These are phyloP conservation scores for Lactifluus piperatus DNA, from an alignment of 768 basidiomycete species.

Conservation along the genomic window DNA sequence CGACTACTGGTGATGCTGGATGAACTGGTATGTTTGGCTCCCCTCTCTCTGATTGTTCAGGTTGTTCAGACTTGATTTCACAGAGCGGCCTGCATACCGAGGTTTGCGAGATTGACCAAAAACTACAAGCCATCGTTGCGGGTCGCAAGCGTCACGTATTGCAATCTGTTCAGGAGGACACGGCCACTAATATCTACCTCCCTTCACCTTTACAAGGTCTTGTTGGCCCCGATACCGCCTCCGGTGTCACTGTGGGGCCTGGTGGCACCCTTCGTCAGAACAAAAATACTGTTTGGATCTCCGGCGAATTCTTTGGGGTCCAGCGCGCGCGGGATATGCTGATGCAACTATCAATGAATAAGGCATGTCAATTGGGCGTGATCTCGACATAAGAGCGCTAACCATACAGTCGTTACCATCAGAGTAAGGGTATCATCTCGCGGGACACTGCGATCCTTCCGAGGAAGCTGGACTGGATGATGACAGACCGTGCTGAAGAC, in stretches of 20 bases:
- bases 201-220: slow-evolving; percentile 87
- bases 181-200: slow-evolving; percentile 93
- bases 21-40: slow-evolving; percentile 61
- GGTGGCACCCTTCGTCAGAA: slow-evolving; percentile 40
- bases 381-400: neutral
- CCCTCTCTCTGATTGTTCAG: neutral
- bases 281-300: slow-evolving; percentile 86
- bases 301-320: slow-evolving; percentile 95
- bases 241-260: slow-evolving; percentile 34
- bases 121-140: slow-evolving; percentile 85
- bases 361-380: slow-evolving; percentile 41
- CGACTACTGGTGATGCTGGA: slow-evolving; percentile 90
- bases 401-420: neutral
- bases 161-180: slow-evolving; percentile 93
- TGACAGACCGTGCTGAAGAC: slow-evolving; percentile 93
- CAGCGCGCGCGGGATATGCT: slow-evolving; percentile 95
- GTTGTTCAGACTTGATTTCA: neutral
- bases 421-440: slow-evolving; percentile 88
- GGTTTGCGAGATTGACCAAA: slow-evolving; percentile 88
- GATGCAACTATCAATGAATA: slow-evolving; percentile 75
- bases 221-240: slow-evolving; percentile 53
- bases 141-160: slow-evolving; percentile 80
- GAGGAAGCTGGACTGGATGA: slow-evolving; percentile 97
- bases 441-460: slow-evolving; percentile 91
- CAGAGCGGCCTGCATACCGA: slow-evolving; percentile 91